These are phyloP conservation scores for Ogataea allantospora DNA, from an alignment of 805 yeast genomes.

Conservation along the genomic window DNA sequence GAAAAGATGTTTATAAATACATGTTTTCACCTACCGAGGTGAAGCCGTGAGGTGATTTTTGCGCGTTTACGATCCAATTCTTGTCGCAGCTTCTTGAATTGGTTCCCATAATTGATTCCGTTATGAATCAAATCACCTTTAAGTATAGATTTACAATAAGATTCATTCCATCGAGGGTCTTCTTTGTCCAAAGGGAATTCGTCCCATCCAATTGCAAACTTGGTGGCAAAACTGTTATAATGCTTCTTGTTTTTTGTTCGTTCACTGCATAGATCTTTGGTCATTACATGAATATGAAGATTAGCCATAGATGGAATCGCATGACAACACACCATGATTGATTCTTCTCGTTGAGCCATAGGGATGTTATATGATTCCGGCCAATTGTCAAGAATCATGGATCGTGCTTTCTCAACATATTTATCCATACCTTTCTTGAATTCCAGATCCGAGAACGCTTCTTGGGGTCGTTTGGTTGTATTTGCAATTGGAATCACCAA, in stretches of 20 bases:
- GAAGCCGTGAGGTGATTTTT: not conserved
- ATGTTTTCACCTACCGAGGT: slow-evolving; percentile 38
- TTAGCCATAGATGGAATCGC: slow-evolving; percentile 67
- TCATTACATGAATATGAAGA: slow-evolving; percentile 70
- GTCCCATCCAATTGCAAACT: slow-evolving; percentile 58
- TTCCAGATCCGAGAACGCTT: slow-evolving; percentile 38
- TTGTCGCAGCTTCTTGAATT: slow-evolving; percentile 41
- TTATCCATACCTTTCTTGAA: slow-evolving; percentile 30
- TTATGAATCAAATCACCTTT: slow-evolving; percentile 40
- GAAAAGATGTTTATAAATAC: slow-evolving; percentile 42
- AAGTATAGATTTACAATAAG: slow-evolving; percentile 21
- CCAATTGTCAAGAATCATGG: slow-evolving; percentile 18
- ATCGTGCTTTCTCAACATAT: slow-evolving; percentile 40
- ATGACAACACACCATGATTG: slow-evolving; percentile 62
- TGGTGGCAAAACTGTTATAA: slow-evolving; percentile 67
- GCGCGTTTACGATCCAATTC: slow-evolving; percentile 8
- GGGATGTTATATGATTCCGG: slow-evolving; percentile 12
- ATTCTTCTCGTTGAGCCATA: slow-evolving; percentile 22
- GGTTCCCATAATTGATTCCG: slow-evolving; percentile 38
- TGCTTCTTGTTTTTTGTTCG: slow-evolving; percentile 61
- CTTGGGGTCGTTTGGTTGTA: slow-evolving; percentile 50
- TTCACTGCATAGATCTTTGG: slow-evolving; percentile 57
- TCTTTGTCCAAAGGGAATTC: slow-evolving; percentile 43
- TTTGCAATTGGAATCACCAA: slow-evolving; percentile 56
- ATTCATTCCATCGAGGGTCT: slow-evolving; percentile 43